Evolutionary conservation across 306 rosid genomes (phyloP), one percentile per base, ranked within the genome.

Genomic region (Corylus americana): DNA sequence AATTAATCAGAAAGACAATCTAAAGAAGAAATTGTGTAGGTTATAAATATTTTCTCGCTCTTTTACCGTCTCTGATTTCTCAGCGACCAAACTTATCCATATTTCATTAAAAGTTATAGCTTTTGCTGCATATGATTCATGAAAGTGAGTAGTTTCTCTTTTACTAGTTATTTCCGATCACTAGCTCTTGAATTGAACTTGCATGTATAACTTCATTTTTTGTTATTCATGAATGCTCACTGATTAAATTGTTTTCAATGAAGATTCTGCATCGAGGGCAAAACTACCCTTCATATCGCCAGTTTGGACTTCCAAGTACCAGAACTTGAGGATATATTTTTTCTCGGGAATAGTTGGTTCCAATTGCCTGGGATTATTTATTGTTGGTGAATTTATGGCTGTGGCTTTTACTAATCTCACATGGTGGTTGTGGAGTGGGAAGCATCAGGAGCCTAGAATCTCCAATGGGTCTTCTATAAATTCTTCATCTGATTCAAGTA

Each of bases 361-460:
- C 44, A 45, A 55, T 59, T 70, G 75, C 74, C 37, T 31, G 11
- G 55, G 66, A 9, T 7, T 11, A 9, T 48, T 49, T 54, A 55
- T 18, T 27, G 83, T 59, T 20, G 71, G 55, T 48, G 75, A 70
- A 44, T 63, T 54, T 72, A 95, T 95, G 98, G 91, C 98, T 80
- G 82, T 91, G 90, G 93, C 94, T 59, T 86, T 92, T 68, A 90
- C 94, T 73, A 86, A 86, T 76, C 96, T 91, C 48, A 91, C 99
- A 0, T 91, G 99, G 98, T 90, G 97, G 99, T 66, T 89, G 77
- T 88, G 98, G 96, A 91, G 94, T 44, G 97, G 96, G 55, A 93
- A 90, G 71, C 92, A 88, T 70, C 86, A 88, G 85, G 94, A 92
- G 74, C 91, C 98, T 64, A 85, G 83, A 79, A 85, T 88, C 39